These are phyloP conservation scores for Cutaneotrichosporon daszewskae DNA, from an alignment of 1,284 basidiomycete genomes.

Conservation along the genomic window DNA sequence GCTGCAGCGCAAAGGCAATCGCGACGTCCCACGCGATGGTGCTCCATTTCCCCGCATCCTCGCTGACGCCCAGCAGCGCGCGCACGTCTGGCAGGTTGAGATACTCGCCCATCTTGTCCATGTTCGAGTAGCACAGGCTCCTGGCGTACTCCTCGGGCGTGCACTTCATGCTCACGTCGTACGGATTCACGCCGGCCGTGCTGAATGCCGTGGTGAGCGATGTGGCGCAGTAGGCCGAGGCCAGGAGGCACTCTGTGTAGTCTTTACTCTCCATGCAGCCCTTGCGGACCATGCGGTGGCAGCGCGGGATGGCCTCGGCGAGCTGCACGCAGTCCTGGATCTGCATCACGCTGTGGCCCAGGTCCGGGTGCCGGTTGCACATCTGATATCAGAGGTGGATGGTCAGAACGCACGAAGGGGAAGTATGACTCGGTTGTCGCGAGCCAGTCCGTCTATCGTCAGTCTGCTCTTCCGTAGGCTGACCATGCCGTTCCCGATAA, in stretches of 20 bases:
- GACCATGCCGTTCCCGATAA: slow-evolving; percentile 62
- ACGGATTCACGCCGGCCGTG: slow-evolving; percentile 48
- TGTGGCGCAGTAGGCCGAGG: slow-evolving; percentile 56
- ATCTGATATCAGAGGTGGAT: slow-evolving; percentile 27
- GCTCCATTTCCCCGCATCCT: slow-evolving; percentile 53
- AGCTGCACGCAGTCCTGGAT: slow-evolving; percentile 39
- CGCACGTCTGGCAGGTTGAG: slow-evolving; percentile 57
- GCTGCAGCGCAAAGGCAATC: slow-evolving; percentile 24
- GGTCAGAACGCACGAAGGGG: slow-evolving; percentile 29
- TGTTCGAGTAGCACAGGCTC: slow-evolving; percentile 47
- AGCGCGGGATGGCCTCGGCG: slow-evolving; percentile 41
- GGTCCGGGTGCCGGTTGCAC: slow-evolving; percentile 39
- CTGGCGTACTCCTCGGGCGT: slow-evolving; percentile 47
- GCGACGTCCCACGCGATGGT: slow-evolving; percentile 52
- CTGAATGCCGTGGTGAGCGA: slow-evolving; percentile 44
- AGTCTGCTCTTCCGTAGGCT: background rate
- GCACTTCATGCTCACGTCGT: slow-evolving; percentile 61
- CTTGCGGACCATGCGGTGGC: slow-evolving; percentile 30
- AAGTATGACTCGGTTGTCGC: slow-evolving; percentile 36
- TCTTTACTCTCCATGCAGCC: slow-evolving; percentile 49
- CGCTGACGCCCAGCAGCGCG: slow-evolving; percentile 57
- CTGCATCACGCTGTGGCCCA: slow-evolving; percentile 33
- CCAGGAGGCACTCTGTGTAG: slow-evolving; percentile 57
- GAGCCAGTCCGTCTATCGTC: slow-evolving; percentile 3
- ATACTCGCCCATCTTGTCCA: slow-evolving; percentile 50